phyloP scores from a whole-genome alignment of 208 protist genomes.

The Trypanosoma rangeli region DNA sequence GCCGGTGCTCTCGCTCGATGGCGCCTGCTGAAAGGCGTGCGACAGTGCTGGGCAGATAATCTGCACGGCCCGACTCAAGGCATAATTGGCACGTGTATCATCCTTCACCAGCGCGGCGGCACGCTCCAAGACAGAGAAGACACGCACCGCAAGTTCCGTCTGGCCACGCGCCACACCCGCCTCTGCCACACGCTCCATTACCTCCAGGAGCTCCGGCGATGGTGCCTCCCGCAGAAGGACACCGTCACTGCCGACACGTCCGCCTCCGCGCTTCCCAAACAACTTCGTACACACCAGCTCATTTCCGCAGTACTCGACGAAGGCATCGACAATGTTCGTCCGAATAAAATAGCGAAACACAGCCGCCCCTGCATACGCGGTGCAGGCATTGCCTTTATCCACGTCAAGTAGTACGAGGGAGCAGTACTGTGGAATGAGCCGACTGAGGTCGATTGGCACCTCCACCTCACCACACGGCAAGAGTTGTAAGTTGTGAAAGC shows the following conservation, averaged over 20 bases:
- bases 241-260: conserved; percentile 25
- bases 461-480: conserved; percentile 48
- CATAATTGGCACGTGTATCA: conserved; percentile 22
- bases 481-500: conserved; percentile 57
- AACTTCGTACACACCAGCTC: conserved; percentile 55
- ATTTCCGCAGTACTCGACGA: conserved; percentile 68
- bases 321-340: conserved; percentile 49
- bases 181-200: conserved; percentile 58
- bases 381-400: conserved; percentile 30
- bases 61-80: conserved; percentile 56
- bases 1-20: conserved; percentile 33
- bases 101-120: conserved; percentile 36
- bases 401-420: conserved; percentile 57
- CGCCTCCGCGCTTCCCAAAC: conserved; percentile 49
- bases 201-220: conserved; percentile 54
- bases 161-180: conserved; percentile 45
- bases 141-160: conserved; percentile 51
- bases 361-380: conserved; percentile 43
- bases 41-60: conserved; percentile 57
- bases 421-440: conserved; percentile 56
- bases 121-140: conserved; percentile 42
- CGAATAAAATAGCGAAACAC: conserved; percentile 76
- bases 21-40: conserved; percentile 59
- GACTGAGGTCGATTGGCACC: conserved; percentile 60
- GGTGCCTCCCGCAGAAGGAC: conserved; percentile 31